Conservation (phyloP, 257 asterid genomes). For the Cordia subcordata region DNA sequence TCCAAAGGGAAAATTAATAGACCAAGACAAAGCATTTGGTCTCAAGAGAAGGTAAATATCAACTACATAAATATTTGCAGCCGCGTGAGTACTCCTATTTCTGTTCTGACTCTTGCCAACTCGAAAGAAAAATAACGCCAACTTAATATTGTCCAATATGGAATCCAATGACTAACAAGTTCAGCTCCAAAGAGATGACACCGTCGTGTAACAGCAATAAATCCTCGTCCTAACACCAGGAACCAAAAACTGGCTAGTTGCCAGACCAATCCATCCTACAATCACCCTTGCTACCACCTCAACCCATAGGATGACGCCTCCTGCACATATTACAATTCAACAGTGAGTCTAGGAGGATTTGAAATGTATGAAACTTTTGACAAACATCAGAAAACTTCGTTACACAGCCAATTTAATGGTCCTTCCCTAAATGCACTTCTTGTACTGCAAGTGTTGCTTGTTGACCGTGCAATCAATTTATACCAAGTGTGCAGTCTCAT, state of each 20-base stretch:
- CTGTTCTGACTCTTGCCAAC: conserved; percentile 1
- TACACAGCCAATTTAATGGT: too few species aligned
- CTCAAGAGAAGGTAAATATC: too few species aligned
- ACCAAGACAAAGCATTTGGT: too few species aligned
- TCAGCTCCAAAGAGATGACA: conserved; percentile 16
- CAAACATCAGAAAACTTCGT: neutral
- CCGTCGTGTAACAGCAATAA: conserved; percentile 18
- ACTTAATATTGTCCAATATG: conserved; percentile 6
- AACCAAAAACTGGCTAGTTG: conserved; percentile 30
- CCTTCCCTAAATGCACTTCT: too few species aligned
- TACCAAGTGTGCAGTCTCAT: too few species aligned
- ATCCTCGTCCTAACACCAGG: conserved; percentile 23
- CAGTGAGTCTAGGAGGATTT: neutral
- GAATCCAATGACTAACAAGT: conserved; percentile 13
- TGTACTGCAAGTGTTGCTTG: too few species aligned
- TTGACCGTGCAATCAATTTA: too few species aligned
- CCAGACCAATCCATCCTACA: conserved; percentile 28
- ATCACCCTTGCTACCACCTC: conserved; percentile 10
- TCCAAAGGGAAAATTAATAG: too few species aligned
- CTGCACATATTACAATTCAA: neutral
- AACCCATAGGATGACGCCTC: conserved; percentile 6
- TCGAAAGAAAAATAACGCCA: conserved; percentile 19
- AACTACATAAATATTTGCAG: too few species aligned
- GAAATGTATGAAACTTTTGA: neutral
- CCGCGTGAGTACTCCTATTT: too few species aligned